phyloP scores from a whole-genome alignment of 305 asterid genomes.

The Solanum chacoense region DNA sequence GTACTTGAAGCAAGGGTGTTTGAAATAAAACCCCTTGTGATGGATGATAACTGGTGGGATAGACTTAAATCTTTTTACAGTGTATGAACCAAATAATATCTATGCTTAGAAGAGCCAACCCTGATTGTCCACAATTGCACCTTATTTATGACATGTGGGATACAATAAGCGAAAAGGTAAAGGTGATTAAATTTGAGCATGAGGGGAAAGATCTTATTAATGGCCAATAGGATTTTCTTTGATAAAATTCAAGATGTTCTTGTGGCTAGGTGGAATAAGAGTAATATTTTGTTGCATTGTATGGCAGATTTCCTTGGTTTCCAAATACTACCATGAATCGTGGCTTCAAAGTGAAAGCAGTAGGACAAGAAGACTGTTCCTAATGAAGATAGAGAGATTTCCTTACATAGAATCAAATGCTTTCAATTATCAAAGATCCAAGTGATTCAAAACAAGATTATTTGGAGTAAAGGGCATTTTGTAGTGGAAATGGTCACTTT shows the following conservation, averaged over 20 bases:
- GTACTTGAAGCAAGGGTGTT: neutral
- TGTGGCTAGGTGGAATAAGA: neutral
- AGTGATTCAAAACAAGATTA: neutral
- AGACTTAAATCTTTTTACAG: neutral
- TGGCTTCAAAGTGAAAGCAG: neutral
- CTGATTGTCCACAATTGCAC: neutral
- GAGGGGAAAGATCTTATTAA: neutral
- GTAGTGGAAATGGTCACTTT: neutral
- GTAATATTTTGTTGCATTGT: neutral
- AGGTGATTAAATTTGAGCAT: neutral
- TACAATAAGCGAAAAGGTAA: neutral
- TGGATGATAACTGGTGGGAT: neutral
- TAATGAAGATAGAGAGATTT: neutral
- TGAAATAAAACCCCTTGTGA: neutral
- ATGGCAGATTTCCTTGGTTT: neutral
- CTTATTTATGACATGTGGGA: neutral
- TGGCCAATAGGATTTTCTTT: neutral
- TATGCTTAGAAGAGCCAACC: neutral
- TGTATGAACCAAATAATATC: neutral
- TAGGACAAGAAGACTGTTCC: neutral
- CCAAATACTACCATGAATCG: neutral
- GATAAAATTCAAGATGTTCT: neutral
- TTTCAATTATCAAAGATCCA: neutral
- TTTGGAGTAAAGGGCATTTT: neutral
- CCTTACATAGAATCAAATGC: neutral